Base-by-base conservation (phyloP, 768 basidiomycete genomes). In the Rhodotorula taiwanensis region DNA sequence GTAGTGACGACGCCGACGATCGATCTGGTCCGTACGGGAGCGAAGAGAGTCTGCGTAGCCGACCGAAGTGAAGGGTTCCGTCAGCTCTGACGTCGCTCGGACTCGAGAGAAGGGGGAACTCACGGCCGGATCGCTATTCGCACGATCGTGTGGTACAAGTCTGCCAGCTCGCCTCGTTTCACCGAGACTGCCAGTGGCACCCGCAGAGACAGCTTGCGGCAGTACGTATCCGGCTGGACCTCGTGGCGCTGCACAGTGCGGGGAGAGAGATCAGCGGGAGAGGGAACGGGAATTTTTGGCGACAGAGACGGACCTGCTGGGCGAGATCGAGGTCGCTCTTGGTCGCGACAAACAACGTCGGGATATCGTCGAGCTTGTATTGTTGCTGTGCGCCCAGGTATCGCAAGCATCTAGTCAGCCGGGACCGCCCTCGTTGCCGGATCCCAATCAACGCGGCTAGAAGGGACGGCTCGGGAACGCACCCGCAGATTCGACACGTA, bases 311-410 rank as follows among this genome's bases (percentile, higher is more conserved):
- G 60, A 87, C 89, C 82, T 95, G 94, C 70, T 93, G 83, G 16
- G 94, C 94, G 53, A 99, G 84, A 76, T 99, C 94, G 31, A 95
- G 82, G 75, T 99, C 94, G 10, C 91, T 93, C 78, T 99, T 99
- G 43, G 94, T 98, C n/a, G 94, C 94, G 30, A 99, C 92, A 75
- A 98, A 97, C 42, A 98, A 78, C 16, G 89, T 92, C 30, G 94
- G 93, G 74, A 97, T 89, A 75, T 90, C 87, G 75, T 97, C 91
- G 34, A 95, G 79, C 69, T 83, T 90, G 75, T 97, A 94, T 82
- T 93, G 91, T 89, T 97, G 93, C 91, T 95, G 76, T 41, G 18
- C 52, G 36, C 61, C 61, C 45, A 34, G 20, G n/a, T 28, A 36
- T 15, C 9, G 27, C n/a, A 25, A 1, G 1, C 16, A 0, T 8